Evolutionary conservation across 2,329 filamentous ascomycete species (phyloP).

Genomic region (Macrophomina tecta): DNA sequence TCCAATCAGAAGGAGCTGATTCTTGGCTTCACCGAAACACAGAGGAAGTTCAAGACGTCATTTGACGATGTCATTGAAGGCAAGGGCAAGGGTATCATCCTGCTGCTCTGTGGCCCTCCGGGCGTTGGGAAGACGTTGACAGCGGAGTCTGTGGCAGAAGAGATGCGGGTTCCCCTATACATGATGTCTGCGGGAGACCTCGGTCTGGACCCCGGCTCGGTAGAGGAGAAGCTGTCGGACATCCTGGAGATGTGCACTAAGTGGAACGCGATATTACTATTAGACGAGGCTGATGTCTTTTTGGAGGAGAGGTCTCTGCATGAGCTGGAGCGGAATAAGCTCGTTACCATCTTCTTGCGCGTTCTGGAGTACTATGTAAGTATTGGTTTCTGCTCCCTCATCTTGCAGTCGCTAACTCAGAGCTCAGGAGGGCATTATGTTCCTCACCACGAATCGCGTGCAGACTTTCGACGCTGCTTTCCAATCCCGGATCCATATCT

Average conservation of each 20-base stretch:
- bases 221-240: constrained; percentile 54
- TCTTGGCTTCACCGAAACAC: constrained; percentile 53
- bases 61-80: constrained; percentile 60
- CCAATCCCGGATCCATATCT: constrained; percentile 54
- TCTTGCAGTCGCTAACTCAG: neutral
- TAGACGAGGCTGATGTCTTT: constrained; percentile 56
- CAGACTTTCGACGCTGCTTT: constrained; percentile 53
- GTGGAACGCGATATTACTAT: constrained; percentile 59
- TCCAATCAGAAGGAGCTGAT: constrained; percentile 55
- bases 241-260: constrained; percentile 57
- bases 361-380: constrained; percentile 47
- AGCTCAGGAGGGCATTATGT: constrained; percentile 30
- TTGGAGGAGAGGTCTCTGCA: constrained; percentile 33
- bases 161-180: constrained; percentile 56
- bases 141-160: constrained; percentile 48
- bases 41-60: constrained; percentile 46
- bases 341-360: constrained; percentile 44
- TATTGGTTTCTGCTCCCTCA: neutral
- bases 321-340: constrained; percentile 35
- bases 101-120: constrained; percentile 56
- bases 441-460: constrained; percentile 47
- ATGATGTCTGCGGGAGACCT: constrained; percentile 57
- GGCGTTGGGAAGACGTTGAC: constrained; percentile 59
- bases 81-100: constrained; percentile 58
- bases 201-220: constrained; percentile 49